phyloP scores from a whole-genome alignment of 1,284 basidiomycete species.

The Hortiboletus rubellus region DNA sequence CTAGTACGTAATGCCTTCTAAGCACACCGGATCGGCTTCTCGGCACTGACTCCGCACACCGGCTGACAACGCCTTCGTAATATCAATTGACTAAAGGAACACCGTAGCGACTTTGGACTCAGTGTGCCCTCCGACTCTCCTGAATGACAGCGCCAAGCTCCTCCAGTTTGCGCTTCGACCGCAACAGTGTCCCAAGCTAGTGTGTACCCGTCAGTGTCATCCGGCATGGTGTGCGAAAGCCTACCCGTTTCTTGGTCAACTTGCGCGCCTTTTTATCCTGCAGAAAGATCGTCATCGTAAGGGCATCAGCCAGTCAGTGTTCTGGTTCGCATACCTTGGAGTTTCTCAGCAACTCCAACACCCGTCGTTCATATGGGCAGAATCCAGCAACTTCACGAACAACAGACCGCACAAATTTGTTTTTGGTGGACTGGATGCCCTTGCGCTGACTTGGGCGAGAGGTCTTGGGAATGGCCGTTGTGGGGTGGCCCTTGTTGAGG shows the following conservation, averaged over 20 bases:
- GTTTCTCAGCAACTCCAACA: conserved; percentile 99
- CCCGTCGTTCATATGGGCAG: conserved; percentile 97
- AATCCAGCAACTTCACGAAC: conserved; percentile 97
- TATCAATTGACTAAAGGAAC: conserved; percentile 15
- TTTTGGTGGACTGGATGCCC: conserved; percentile 83
- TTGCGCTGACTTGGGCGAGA: conserved; percentile 90
- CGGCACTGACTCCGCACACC: conserved; percentile 9
- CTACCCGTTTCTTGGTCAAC: conserved; percentile 95
- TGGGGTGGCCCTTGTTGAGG: conserved; percentile 91
- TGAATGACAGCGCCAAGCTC: conserved; percentile 90
- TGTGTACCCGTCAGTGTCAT: not conserved
- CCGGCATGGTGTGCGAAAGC: conserved; percentile 35
- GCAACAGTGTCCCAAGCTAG: conserved; percentile 91
- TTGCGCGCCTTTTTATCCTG: conserved; percentile 98
- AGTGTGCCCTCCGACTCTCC: conserved; percentile 83
- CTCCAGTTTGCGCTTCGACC: conserved; percentile 97
- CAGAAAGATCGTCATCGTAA: conserved; percentile 3
- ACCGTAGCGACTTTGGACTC: not conserved
- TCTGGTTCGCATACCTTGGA: conserved; percentile 72
- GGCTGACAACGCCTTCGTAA: not conserved
- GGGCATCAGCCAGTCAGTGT: not conserved
- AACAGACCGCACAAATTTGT: conserved; percentile 88
- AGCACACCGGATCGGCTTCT: conserved; percentile 15
- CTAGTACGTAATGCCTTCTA: conserved; percentile 26
- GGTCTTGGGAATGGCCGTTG: conserved; percentile 81